phyloP scores from a whole-genome alignment of 2,329 filamentous ascomycete species.

The Neofusicoccum laricinum region DNA sequence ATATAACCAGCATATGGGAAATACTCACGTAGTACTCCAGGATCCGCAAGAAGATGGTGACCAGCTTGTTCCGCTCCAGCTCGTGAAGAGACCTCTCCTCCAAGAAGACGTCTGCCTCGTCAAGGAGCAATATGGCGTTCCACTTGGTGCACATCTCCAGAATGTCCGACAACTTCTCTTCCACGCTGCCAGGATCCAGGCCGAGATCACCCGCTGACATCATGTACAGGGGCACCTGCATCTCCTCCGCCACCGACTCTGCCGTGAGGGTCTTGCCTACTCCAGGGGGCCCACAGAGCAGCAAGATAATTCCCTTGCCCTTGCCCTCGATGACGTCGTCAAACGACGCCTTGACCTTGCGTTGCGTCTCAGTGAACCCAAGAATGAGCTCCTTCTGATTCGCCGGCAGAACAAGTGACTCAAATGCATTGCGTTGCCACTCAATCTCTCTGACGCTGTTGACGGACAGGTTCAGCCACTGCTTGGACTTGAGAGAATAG shows the following conservation, averaged over 20 bases:
- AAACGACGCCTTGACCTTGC: constrained; percentile 40
- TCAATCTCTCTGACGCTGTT: constrained; percentile 39
- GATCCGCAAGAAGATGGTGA: constrained; percentile 34
- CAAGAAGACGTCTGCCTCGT: constrained; percentile 45
- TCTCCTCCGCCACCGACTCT: constrained; percentile 41
- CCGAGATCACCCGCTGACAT: constrained; percentile 52
- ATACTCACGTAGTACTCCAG: constrained; percentile 37
- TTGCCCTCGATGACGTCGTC: constrained; percentile 54
- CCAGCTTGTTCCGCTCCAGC: constrained; percentile 26
- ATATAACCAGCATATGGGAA: neutral
- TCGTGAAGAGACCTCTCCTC: constrained; percentile 21
- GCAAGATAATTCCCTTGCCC: constrained; percentile 50
- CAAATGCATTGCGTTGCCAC: constrained; percentile 47
- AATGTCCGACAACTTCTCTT: constrained; percentile 45
- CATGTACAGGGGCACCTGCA: constrained; percentile 47
- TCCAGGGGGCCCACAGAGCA: constrained; percentile 49
- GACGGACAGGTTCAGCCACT: constrained; percentile 30
- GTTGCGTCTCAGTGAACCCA: constrained; percentile 44
- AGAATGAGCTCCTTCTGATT: constrained; percentile 49
- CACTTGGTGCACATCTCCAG: constrained; percentile 50
- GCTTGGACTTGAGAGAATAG: constrained; percentile 28
- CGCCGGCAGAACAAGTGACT: constrained; percentile 46
- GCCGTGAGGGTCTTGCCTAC: constrained; percentile 49
- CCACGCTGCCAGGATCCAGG: constrained; percentile 41
- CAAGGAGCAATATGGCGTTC: constrained; percentile 52